These are phyloP conservation scores for Saccharum hybrid DNA, from an alignment of 202 grass and related monocot genomes.

Conservation along the genomic window DNA sequence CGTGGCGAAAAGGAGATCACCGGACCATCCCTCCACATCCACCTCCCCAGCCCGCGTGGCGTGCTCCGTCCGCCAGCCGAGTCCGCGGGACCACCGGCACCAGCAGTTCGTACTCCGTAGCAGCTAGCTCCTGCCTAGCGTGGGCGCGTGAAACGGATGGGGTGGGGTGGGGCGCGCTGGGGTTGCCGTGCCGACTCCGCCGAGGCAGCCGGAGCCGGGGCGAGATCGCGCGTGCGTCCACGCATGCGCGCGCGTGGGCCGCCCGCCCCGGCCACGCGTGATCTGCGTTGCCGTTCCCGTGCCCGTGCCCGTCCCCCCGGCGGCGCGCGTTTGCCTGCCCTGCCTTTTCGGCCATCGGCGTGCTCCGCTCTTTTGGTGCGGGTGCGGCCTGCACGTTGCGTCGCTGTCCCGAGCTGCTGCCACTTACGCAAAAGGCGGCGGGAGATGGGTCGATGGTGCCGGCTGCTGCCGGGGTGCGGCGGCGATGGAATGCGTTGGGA, in stretches of 20 bases:
- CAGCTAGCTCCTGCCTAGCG: no score
- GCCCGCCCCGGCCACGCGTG: background rate
- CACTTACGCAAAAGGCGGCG: background rate
- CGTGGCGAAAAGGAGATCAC: background rate
- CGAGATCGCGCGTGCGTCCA: background rate
- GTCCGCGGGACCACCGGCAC: background rate
- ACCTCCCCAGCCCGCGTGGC: no score
- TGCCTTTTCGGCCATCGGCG: background rate
- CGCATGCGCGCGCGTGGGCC: background rate
- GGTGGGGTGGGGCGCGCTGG: no score
- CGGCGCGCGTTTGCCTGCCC: background rate
- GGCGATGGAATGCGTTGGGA: no score
- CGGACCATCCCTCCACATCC: constrained; percentile 15
- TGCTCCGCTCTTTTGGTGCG: constrained; percentile 28
- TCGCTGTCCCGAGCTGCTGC: constrained; percentile 24
- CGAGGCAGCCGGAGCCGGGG: no score
- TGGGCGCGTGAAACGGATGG: background rate
- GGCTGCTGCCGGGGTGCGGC: background rate
- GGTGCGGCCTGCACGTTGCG: constrained; percentile 18
- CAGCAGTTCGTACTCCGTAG: background rate
- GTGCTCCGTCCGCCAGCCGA: background rate
- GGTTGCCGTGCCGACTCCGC: background rate
- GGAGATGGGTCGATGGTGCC: no score
- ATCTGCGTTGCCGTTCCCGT: background rate
- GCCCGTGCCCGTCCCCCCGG: background rate